Conservation (phyloP, 2,329 filamentous ascomycete genomes). For the Colletotrichum sp. region DNA sequence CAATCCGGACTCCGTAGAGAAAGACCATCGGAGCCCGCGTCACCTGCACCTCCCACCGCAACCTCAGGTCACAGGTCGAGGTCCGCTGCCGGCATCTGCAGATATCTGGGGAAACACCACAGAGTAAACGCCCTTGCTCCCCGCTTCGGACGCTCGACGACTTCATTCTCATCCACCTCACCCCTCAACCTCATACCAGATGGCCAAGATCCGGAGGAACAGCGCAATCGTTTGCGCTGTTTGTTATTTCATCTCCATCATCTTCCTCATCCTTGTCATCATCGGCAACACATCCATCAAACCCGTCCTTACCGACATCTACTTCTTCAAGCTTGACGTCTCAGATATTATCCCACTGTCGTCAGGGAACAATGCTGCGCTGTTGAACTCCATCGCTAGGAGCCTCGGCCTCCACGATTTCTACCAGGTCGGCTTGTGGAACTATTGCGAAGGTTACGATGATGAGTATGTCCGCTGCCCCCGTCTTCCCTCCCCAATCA, state of each 20-base stretch:
- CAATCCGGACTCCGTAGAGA: background rate
- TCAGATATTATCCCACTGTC: conserved; percentile 80
- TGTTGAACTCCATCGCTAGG: conserved; percentile 88
- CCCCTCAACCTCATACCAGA: background rate
- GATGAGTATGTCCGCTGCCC: conserved; percentile 50
- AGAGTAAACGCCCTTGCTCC: background rate
- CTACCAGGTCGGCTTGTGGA: conserved; percentile 92
- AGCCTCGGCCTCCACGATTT: conserved; percentile 91
- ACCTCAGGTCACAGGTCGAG: background rate
- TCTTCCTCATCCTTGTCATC: conserved; percentile 81
- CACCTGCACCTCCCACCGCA: background rate
- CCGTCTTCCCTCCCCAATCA: background rate
- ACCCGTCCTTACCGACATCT: conserved; percentile 70
- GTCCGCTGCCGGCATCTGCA: background rate
- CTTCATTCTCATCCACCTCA: background rate
- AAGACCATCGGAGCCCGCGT: background rate
- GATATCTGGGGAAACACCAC: conserved; percentile 3
- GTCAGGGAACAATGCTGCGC: conserved; percentile 69
- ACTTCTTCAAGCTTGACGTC: conserved; percentile 85
- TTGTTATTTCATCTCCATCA: conserved; percentile 74
- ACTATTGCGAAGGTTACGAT: conserved; percentile 86
- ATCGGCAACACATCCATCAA: conserved; percentile 75
- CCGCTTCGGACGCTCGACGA: background rate
- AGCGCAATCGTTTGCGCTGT: conserved; percentile 70
- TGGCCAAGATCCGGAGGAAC: conserved; percentile 58